Evolutionary conservation across 202 grass and related monocot genomes (phyloP).

Genomic region (Panicum virgatum): DNA sequence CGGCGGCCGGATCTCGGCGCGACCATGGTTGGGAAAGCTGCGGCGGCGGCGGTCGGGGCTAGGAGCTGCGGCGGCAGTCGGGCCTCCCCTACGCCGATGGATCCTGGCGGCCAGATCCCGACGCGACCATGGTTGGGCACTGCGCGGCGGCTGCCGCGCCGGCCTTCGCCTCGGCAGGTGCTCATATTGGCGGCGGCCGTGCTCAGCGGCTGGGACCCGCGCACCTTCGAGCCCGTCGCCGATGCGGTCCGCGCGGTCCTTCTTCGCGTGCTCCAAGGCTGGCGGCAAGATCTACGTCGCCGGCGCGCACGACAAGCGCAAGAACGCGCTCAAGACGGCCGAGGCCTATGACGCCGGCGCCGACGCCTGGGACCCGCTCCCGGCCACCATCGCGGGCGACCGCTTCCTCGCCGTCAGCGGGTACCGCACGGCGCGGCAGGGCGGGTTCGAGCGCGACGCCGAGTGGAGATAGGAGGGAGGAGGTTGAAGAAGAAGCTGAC

Average conservation of each 20-base stretch:
- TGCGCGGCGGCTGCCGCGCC: too few species aligned
- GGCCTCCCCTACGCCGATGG: too few species aligned
- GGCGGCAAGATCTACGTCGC: slow-evolving; percentile 61
- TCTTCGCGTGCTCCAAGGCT: slow-evolving; percentile 71
- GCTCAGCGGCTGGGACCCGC: slow-evolving; percentile 62
- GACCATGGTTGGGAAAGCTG: too few species aligned
- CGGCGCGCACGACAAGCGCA: slow-evolving; percentile 68
- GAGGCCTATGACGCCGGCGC: slow-evolving; percentile 48
- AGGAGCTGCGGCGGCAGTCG: too few species aligned
- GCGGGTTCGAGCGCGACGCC: slow-evolving; percentile 62
- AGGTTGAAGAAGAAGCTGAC: too few species aligned
- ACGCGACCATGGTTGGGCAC: too few species aligned
- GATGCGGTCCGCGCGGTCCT: slow-evolving; percentile 52
- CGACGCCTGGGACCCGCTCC: slow-evolving; percentile 60
- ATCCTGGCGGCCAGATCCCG: too few species aligned
- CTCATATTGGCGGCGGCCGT: too few species aligned
- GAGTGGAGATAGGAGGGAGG: too few species aligned
- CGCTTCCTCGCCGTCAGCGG: slow-evolving; percentile 62
- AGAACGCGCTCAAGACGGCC: slow-evolving; percentile 77
- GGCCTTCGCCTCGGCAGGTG: too few species aligned
- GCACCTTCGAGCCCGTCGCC: slow-evolving; percentile 62
- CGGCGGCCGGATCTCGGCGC: too few species aligned
- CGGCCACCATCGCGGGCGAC: slow-evolving; percentile 50
- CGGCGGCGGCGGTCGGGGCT: too few species aligned
- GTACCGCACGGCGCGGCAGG: slow-evolving; percentile 70